Conservation (phyloP, 176 grass and related monocot genomes). For the Aechmea fasciata region DNA sequence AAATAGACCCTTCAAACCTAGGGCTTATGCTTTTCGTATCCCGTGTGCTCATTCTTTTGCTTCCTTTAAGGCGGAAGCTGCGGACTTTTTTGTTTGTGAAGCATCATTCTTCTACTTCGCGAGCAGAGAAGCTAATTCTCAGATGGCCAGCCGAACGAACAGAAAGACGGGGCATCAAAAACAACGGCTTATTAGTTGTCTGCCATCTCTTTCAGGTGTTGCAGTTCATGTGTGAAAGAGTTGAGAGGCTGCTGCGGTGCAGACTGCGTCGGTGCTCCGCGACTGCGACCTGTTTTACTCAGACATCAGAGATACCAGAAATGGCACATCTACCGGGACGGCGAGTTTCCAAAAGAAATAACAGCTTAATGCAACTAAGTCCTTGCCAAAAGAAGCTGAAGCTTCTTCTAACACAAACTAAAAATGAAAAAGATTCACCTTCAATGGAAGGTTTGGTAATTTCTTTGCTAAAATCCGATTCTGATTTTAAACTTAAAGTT, state of each 20-base stretch:
- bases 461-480: no score
- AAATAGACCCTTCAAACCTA: background rate
- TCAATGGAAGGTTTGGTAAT: no score
- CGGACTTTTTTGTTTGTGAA: no score
- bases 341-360: conserved; percentile 13
- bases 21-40: no score
- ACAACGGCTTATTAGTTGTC: conserved; percentile 1
- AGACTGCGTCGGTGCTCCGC: conserved; percentile 47
- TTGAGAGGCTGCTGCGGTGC: conserved; percentile 70
- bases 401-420: background rate
- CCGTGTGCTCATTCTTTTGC: no score
- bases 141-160: no score
- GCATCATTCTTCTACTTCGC: no score
- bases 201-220: conserved; percentile 40
- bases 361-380: background rate
- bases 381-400: background rate
- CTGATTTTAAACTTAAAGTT: no score
- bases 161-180: background rate
- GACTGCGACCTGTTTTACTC: conserved; percentile 59
- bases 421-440: background rate
- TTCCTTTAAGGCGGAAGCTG: no score
- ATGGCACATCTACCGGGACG: conserved; percentile 78
- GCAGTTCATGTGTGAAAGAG: conserved; percentile 45
- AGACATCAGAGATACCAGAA: conserved; percentile 61
- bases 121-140: no score